Evolutionary conservation across 78 protist species (phyloP).

Genomic region (Pelomyxa schiedti): DNA sequence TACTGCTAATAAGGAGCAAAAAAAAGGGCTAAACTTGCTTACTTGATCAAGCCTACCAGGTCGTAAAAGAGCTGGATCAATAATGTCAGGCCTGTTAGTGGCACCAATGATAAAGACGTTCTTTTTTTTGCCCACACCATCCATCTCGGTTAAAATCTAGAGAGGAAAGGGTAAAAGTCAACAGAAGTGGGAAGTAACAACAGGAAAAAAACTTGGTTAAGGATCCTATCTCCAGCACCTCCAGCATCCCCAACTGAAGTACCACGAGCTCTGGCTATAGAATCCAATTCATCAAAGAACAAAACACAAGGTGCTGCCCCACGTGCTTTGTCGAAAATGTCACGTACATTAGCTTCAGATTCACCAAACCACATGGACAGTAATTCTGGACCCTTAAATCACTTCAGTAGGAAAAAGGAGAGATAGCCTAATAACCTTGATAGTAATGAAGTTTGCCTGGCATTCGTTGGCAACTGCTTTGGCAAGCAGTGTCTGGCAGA

Average conservation of each 20-base stretch:
- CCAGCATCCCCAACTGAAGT: constrained; percentile 86
- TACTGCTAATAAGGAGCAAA: too few relatives aligned
- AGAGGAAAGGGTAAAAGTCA: too few relatives aligned
- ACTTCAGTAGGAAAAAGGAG: too few relatives aligned
- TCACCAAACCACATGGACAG: constrained; percentile 99
- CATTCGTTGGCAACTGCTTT: constrained; percentile 98
- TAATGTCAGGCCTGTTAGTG: constrained; percentile 97
- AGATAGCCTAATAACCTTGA: too few relatives aligned
- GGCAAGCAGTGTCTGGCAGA: constrained; percentile 96
- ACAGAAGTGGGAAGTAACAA: too few relatives aligned
- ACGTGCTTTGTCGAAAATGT: constrained; percentile 97
- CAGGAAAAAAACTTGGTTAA: too few relatives aligned
- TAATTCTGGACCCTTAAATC: constrained; percentile 86
- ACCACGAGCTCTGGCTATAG: constrained; percentile 93
- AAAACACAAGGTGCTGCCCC: constrained; percentile 96
- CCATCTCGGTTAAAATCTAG: constrained; percentile 95
- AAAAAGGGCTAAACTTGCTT: too few relatives aligned
- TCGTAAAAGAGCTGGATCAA: constrained; percentile 95
- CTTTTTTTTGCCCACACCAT: constrained; percentile 94
- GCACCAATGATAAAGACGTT: constrained; percentile 98
- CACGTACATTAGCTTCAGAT: constrained; percentile 96
- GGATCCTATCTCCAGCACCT: constrained; percentile 97
- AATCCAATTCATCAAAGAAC: constrained; percentile 98
- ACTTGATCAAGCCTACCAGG: constrained; percentile 92
- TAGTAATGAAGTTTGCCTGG: constrained; percentile 95